Conservation (phyloP, 139 green algal species). For the Axilococcus clingmanii region DNA sequence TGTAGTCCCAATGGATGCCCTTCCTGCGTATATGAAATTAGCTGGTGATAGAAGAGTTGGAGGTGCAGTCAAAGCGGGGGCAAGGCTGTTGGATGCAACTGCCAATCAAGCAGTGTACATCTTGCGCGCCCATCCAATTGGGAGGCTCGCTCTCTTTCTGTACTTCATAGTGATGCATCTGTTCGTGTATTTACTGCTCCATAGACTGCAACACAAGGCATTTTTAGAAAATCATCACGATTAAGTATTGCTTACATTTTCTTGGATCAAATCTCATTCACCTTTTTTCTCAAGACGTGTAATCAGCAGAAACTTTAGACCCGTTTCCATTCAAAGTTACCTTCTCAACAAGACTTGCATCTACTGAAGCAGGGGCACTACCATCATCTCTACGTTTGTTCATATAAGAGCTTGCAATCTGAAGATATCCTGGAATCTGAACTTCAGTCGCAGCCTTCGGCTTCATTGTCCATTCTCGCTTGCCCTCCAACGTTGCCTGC, state of each 20-base stretch:
- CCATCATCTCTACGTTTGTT: background rate
- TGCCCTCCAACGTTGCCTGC: conserved; percentile 45
- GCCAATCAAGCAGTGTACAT: conserved; percentile 31
- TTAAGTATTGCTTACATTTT: too few relatives aligned
- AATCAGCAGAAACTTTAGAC: too few relatives aligned
- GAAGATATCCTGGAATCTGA: background rate
- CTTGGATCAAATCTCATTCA: too few relatives aligned
- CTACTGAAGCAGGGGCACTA: background rate
- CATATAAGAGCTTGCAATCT: background rate
- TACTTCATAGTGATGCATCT: conserved; percentile 64
- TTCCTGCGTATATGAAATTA: conserved; percentile 57
- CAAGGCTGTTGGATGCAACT: conserved; percentile 26
- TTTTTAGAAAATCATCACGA: too few relatives aligned
- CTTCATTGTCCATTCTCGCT: conserved; percentile 60
- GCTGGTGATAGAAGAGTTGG: conserved; percentile 28
- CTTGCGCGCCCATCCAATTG: conserved; percentile 64
- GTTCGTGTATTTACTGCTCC: conserved; percentile 64
- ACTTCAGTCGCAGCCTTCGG: conserved; percentile 20
- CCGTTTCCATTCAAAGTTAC: background rate
- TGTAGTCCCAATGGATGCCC: conserved; percentile 65
- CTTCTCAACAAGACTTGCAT: background rate
- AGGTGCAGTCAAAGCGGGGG: conserved; percentile 29
- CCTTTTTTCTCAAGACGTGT: too few relatives aligned
- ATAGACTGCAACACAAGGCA: too few relatives aligned
- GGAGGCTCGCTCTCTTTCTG: conserved; percentile 44